Evolutionary conservation across 805 yeast species (phyloP).

Genomic region (Nakazawaea pomicola): DNA sequence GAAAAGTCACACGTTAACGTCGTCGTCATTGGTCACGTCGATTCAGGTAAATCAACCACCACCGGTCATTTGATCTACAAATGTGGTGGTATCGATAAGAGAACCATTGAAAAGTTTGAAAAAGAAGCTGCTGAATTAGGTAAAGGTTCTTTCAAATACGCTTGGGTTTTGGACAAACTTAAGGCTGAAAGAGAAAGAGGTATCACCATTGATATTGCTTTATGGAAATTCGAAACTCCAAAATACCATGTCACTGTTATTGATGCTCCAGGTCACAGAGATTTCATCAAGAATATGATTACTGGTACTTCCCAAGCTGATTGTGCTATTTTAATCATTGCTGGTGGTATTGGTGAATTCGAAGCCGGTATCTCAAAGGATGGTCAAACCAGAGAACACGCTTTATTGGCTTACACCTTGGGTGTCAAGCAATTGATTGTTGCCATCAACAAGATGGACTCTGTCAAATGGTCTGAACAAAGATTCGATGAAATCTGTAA

Average conservation of each 20-base stretch:
- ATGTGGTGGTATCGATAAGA: constrained; percentile 99
- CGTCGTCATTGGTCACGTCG: constrained; percentile 99
- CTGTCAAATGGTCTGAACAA: constrained; percentile 80
- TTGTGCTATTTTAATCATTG: constrained; percentile 85
- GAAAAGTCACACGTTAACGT: constrained; percentile 98
- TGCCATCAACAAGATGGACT: constrained; percentile 94
- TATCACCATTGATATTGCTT: constrained; percentile 92
- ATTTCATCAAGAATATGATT: constrained; percentile 94
- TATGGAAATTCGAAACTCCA: constrained; percentile 91
- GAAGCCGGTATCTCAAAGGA: constrained; percentile 94
- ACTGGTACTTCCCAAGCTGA: constrained; percentile 95
- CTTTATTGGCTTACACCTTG: constrained; percentile 82
- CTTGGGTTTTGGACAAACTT: constrained; percentile 94
- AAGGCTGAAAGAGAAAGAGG: constrained; percentile 97
- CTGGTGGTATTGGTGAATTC: constrained; percentile 92
- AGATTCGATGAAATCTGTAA: constrained; percentile 75
- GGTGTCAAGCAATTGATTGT: constrained; percentile 86
- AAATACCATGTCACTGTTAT: constrained; percentile 86
- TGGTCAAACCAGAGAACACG: constrained; percentile 95
- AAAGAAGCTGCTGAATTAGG: constrained; percentile 97
- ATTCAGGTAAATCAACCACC: constrained; percentile 97
- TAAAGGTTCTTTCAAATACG: constrained; percentile 96
- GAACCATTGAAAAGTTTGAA: constrained; percentile 97
- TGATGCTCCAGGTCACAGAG: constrained; percentile 96
- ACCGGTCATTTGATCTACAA: constrained; percentile 99